Evolutionary conservation across 1,284 basidiomycete genomes (phyloP), one percentile per base, ranked within the genome.

Genomic region (Irpex sp.): DNA sequence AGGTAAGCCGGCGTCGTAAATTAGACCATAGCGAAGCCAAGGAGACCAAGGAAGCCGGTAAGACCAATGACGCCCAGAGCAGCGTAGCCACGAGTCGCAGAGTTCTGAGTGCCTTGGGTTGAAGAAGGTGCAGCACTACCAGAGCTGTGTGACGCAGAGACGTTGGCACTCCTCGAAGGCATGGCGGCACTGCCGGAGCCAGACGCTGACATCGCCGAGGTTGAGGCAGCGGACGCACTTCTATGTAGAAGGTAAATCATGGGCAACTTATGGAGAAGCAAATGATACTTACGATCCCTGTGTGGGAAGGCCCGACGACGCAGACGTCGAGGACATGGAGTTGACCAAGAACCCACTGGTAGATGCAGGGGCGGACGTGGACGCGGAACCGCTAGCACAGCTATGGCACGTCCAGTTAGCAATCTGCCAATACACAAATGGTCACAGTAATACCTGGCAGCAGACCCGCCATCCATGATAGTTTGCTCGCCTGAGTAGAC

Each of bases 1-100:
- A 26, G 9, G 56, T 33, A 15, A 59, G 65, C 26, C 37, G 15
- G 15, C 31, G 31, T 33, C 31, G 31, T 6, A 47, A 59, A 66
- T 78, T 71, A 84, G 63, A 83, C 74, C 33, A 83, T 73, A 33
- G 75, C 77, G 60, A 80, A 79, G 47, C 83, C 83, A 63, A 83
- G 68, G 50, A 84, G 68, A 57, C 83, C 82, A 71, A 84, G 72
- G 50, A 82, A 31, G 58, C 76, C 78, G 49, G 80, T 81, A 50
- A 83, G 66, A 39, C 80, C 78, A 65, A 78, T 71, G 0, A 75
- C 67, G 21, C 76, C 67, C 21, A 72, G 65, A 19, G 67, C 57
- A 19, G 65, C 50, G 15, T 61, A 61, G 47, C 64, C 59, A 33
- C 67, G 63, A 37, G 66, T 55, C 5, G 60, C 57, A 35, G 62